Evolutionary conservation across 176 grass and related monocot genomes (phyloP).

Genomic region (Oropetium thomaeum): DNA sequence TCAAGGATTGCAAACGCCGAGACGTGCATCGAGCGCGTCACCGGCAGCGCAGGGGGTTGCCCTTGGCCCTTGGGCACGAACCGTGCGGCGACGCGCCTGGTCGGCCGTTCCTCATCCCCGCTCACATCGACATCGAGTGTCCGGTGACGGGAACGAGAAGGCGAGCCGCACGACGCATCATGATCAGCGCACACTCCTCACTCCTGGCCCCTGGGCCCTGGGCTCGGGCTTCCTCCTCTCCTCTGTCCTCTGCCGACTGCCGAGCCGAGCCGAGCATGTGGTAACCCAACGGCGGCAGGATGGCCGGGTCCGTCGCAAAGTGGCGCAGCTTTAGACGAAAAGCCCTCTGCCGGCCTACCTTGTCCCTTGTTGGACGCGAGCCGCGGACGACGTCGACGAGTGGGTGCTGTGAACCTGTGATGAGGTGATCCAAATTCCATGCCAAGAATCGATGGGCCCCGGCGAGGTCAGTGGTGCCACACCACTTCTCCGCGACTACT

Average conservation of each 20-base stretch:
- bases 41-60: background rate
- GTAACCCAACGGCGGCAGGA: background rate
- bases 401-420: slow-evolving; percentile 8
- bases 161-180: too few species aligned
- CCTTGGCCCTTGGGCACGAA: too few species aligned
- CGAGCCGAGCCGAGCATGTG: too few species aligned
- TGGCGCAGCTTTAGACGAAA: slow-evolving; percentile 36
- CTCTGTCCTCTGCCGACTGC: too few species aligned
- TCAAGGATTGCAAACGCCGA: background rate
- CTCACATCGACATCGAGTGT: slow-evolving; percentile 11
- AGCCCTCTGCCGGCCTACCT: slow-evolving; percentile 37
- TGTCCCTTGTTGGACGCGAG: slow-evolving; percentile 8
- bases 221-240: too few species aligned
- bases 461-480: slow-evolving; percentile 1
- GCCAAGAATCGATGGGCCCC: background rate
- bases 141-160: background rate
- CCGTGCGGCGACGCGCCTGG: background rate
- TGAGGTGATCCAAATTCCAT: background rate
- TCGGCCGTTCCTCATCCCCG: background rate
- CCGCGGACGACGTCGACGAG: background rate
- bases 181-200: too few species aligned
- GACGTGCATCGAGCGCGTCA: background rate
- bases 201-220: too few species aligned
- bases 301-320: slow-evolving; percentile 28
- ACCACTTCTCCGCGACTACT: background rate